These are phyloP conservation scores for Xylaria sp. DNA, from an alignment of 2,329 filamentous ascomycete genomes.

Conservation along the genomic window DNA sequence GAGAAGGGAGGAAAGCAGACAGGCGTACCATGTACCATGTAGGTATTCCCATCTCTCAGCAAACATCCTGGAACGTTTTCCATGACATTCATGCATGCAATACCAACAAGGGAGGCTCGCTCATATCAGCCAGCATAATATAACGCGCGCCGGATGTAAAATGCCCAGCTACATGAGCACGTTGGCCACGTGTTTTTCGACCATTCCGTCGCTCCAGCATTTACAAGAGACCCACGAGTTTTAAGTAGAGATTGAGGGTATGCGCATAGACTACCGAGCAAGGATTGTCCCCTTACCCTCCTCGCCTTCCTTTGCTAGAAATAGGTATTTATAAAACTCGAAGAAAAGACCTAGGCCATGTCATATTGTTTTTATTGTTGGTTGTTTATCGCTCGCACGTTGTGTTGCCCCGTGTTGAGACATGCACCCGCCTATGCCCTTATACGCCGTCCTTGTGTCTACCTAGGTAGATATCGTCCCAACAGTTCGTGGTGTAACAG, in stretches of 20 bases:
- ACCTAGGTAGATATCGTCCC: background rate
- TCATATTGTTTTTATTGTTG: background rate
- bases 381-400: background rate
- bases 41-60: conserved; percentile 9
- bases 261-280: conserved; percentile 9
- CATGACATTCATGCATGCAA: conserved; percentile 29
- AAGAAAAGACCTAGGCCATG: background rate
- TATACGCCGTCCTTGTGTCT: background rate
- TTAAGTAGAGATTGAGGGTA: conserved; percentile 22
- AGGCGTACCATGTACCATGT: conserved; percentile 12
- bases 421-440: conserved; percentile 14
- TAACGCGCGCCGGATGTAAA: conserved; percentile 4
- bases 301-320: background rate
- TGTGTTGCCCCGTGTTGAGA: background rate
- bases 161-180: conserved; percentile 15
- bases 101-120: conserved; percentile 21
- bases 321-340: conserved; percentile 13
- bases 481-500: conserved; percentile 9
- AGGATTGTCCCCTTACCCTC: conserved; percentile 9
- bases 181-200: conserved; percentile 36
- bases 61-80: conserved; percentile 17
- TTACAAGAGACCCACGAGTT: conserved; percentile 19
- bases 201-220: conserved; percentile 21
- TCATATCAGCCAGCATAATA: conserved; percentile 17
- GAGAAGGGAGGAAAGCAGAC: background rate